Percentiles rank a stretch among this genome's conserved stretches.
These are phyloP conservation scores for Danielia reshetovae DNA, from an alignment of 805 yeast genomes.

Conservation along the genomic window DNA sequence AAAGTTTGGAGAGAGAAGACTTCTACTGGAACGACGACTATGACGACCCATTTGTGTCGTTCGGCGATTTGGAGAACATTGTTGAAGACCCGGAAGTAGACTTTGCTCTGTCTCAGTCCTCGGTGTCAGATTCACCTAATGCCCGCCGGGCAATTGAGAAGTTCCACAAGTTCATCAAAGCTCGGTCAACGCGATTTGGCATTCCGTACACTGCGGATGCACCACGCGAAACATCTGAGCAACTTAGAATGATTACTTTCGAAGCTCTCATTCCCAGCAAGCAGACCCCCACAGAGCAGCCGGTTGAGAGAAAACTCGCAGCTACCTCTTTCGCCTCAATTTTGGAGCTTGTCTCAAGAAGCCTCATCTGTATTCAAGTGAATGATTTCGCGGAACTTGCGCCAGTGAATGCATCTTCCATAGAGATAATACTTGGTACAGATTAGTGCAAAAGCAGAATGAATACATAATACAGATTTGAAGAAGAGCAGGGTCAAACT, in stretches of 20 bases:
- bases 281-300: background rate
- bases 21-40: background rate
- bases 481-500: background rate
- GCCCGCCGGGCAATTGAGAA: background rate
- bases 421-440: too few species aligned
- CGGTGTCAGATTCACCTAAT: too few species aligned
- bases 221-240: background rate
- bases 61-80: background rate
- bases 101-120: too few species aligned
- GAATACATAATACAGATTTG: conserved; percentile 3
- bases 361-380: background rate
- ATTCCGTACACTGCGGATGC: background rate
- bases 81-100: background rate
- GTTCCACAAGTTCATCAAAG: background rate
- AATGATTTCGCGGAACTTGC: too few species aligned
- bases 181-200: background rate
- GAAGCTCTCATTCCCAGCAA: conserved; percentile 11
- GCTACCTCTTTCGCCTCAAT: conserved; percentile 14
- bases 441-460: background rate
- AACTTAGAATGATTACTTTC: conserved; percentile 1
- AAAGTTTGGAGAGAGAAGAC: too few species aligned
- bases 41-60: background rate
- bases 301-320: conserved; percentile 9
- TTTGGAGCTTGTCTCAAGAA: conserved; percentile 11
- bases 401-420: too few species aligned